Conservation (phyloP, 257 asterid genomes). For the Solanum habrochaites region DNA sequence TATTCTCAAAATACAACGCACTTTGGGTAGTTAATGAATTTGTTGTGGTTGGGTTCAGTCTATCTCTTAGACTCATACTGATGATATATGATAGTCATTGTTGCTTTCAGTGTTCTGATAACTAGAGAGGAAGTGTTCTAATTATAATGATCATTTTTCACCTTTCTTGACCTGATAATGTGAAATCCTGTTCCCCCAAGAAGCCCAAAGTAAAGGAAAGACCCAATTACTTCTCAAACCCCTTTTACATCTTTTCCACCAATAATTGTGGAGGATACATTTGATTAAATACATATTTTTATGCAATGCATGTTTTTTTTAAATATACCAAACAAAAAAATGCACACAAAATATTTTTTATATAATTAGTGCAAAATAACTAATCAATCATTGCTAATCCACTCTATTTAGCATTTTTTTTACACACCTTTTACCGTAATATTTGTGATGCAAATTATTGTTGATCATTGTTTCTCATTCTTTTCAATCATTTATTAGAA, state of each 20-base stretch:
- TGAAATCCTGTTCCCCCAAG: background rate
- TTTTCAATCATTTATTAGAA: background rate
- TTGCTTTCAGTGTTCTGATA: background rate
- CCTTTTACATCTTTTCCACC: background rate
- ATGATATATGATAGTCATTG: background rate
- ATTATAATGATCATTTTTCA: background rate
- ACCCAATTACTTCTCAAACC: background rate
- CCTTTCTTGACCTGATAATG: background rate
- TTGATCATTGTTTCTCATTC: background rate
- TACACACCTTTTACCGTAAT: background rate
- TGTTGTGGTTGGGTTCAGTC: background rate
- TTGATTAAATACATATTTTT: background rate
- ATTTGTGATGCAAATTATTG: background rate
- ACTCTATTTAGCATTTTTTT: background rate
- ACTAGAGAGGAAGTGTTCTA: background rate
- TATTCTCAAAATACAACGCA: background rate
- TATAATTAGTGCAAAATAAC: too few species aligned
- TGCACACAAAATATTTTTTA: background rate
- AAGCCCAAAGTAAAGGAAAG: background rate
- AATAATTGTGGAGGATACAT: background rate
- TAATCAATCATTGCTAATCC: background rate
- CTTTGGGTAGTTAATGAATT: background rate
- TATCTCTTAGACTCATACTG: background rate
- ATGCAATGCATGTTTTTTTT: background rate
- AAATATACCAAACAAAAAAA: background rate